These are phyloP conservation scores for Cinnamomum chago DNA, from an alignment of 164 flowering plant species.

Conservation along the genomic window DNA sequence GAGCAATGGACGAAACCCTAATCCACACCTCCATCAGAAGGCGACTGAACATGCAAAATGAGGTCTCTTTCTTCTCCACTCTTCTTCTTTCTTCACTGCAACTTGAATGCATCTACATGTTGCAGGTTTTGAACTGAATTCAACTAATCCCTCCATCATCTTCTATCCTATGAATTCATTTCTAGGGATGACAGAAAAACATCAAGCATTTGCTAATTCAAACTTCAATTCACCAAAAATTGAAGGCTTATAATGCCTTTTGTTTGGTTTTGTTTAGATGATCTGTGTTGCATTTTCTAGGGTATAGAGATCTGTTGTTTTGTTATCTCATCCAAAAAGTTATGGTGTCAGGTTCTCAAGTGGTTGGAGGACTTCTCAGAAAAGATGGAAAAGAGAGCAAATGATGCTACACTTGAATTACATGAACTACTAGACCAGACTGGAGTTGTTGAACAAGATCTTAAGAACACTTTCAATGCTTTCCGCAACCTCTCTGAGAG, in stretches of 20 bases:
- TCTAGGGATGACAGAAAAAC: too few species aligned
- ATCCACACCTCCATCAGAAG: constrained; percentile 6
- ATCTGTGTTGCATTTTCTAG: too few species aligned
- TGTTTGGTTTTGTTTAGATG: too few species aligned
- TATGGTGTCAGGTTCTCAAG: constrained; percentile 17
- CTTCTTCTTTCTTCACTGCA: not conserved
- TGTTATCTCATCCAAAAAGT: not conserved
- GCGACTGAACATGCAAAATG: constrained; percentile 21
- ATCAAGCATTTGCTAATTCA: too few species aligned
- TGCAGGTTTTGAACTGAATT: too few species aligned
- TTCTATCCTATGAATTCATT: too few species aligned
- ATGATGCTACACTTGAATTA: constrained; percentile 12
- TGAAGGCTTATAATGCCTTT: too few species aligned
- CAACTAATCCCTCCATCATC: too few species aligned
- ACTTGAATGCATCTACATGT: not conserved
- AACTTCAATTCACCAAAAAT: too few species aligned
- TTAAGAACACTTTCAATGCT: constrained; percentile 26
- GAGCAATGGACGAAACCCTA: constrained; percentile 10
- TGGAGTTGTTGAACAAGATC: constrained; percentile 21
- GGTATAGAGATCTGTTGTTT: not conserved
- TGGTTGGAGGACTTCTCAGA: constrained; percentile 27
- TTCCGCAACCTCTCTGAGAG: constrained; percentile 13
- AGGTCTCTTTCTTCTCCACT: constrained; percentile 10
- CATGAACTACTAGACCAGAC: constrained; percentile 20
- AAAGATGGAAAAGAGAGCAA: constrained; percentile 23